Conservation (phyloP, 345 rosid genomes). For the Aegle marmelos region DNA sequence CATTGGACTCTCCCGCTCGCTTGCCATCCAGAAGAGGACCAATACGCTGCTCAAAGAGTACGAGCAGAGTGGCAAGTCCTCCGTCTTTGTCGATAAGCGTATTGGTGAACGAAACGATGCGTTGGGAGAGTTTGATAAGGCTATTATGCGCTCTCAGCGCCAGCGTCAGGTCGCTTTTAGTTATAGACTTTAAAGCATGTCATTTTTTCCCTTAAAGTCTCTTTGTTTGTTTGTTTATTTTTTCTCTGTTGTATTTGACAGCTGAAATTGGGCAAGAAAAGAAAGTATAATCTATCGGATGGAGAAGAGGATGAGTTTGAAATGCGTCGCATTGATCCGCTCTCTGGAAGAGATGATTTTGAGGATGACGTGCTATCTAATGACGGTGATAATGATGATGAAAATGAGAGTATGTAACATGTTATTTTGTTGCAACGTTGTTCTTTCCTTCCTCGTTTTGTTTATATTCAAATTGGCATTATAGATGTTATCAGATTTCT, state of each 20-base stretch:
- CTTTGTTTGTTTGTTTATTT: background rate
- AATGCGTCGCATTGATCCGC: slow-evolving; percentile 38
- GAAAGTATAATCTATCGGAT: slow-evolving; percentile 78
- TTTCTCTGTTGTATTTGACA: slow-evolving; percentile 13
- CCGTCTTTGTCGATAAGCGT: slow-evolving; percentile 73
- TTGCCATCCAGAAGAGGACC: slow-evolving; percentile 74
- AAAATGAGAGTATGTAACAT: slow-evolving; percentile 32
- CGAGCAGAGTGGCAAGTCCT: slow-evolving; percentile 66
- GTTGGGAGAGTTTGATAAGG: slow-evolving; percentile 80
- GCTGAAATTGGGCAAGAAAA: slow-evolving; percentile 66
- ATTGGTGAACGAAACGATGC: slow-evolving; percentile 75
- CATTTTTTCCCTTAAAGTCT: too few relatives aligned
- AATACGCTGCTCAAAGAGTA: slow-evolving; percentile 85
- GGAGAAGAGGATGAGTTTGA: slow-evolving; percentile 77
- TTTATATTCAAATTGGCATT: background rate
- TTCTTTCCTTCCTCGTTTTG: background rate
- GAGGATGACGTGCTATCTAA: slow-evolving; percentile 62
- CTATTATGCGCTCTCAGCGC: slow-evolving; percentile 75
- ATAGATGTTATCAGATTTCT: background rate
- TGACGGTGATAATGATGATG: slow-evolving; percentile 44
- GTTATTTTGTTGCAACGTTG: background rate
- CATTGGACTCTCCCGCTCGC: slow-evolving; percentile 62
- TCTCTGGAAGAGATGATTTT: slow-evolving; percentile 67
- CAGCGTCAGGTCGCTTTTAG: slow-evolving; percentile 58
- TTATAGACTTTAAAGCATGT: too few relatives aligned